Percentiles rank a stretch among this genome's conserved stretches.
Conservation (phyloP, 768 basidiomycete species). For the Symmetrospora coprosmae region DNA sequence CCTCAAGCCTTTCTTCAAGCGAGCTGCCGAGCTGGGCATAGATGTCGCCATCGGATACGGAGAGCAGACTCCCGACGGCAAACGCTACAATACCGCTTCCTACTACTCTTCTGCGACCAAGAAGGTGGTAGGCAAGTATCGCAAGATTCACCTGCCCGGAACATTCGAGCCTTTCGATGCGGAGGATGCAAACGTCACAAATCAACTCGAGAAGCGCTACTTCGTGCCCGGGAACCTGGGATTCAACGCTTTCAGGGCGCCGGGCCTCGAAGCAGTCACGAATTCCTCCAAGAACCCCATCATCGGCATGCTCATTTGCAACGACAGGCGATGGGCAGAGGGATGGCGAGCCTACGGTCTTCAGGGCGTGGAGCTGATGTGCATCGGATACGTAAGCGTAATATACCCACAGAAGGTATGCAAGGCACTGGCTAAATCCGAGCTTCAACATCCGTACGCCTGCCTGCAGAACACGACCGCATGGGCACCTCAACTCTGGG, state of each 20-base stretch:
- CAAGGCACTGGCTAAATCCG: background rate
- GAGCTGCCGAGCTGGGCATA: constrained; percentile 30
- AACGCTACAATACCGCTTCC: constrained; percentile 34
- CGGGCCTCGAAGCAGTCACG: constrained; percentile 22
- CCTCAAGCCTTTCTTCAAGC: constrained; percentile 33
- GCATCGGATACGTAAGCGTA: constrained; percentile 34
- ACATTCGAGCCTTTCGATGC: constrained; percentile 35
- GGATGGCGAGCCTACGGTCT: constrained; percentile 35
- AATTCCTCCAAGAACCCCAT: constrained; percentile 30
- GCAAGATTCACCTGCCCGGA: constrained; percentile 35
- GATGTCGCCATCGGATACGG: constrained; percentile 37
- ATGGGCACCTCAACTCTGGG: constrained; percentile 36
- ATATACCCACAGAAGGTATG: background rate
- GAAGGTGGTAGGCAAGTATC: constrained; percentile 33
- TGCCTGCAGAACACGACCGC: constrained; percentile 35
- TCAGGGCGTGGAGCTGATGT: constrained; percentile 35
- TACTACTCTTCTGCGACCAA: constrained; percentile 32
- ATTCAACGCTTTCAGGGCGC: constrained; percentile 35
- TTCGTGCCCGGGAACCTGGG: constrained; percentile 36
- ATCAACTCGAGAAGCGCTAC: constrained; percentile 37
- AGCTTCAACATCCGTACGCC: background rate
- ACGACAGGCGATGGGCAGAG: constrained; percentile 37
- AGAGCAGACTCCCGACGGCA: constrained; percentile 31
- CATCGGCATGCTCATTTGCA: constrained; percentile 36
- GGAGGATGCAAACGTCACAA: constrained; percentile 33